phyloP scores from a whole-genome alignment of 768 basidiomycete genomes.

The Suillus spraguei region DNA sequence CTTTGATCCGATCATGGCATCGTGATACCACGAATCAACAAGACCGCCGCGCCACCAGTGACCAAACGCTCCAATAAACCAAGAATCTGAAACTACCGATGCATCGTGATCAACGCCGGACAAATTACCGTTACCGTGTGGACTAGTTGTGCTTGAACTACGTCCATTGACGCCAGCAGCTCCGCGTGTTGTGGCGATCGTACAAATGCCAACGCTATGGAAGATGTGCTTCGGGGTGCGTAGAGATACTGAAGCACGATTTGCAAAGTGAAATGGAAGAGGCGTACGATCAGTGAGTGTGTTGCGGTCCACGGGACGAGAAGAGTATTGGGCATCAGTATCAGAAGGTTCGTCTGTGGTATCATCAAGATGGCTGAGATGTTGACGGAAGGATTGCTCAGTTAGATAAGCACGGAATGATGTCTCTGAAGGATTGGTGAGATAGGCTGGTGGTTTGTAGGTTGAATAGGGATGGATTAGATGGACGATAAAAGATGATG shows the following conservation, averaged over 20 bases:
- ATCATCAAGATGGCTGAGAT: constrained; percentile 84
- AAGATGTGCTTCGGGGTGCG: constrained; percentile 91
- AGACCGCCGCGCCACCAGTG: constrained; percentile 88
- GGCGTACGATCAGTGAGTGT: constrained; percentile 29
- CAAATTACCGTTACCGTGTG: constrained; percentile 20
- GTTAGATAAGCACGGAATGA: constrained; percentile 95
- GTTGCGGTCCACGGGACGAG: constrained; percentile 26
- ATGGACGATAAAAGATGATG: constrained; percentile 16
- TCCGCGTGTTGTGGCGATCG: constrained; percentile 59
- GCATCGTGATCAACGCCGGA: constrained; percentile 40
- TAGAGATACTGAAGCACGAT: constrained; percentile 89
- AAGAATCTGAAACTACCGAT: constrained; percentile 69
- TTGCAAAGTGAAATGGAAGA: constrained; percentile 77
- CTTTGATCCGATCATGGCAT: constrained; percentile 61
- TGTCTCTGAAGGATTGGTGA: constrained; percentile 92
- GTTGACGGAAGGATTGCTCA: constrained; percentile 95
- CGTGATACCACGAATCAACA: constrained; percentile 80
- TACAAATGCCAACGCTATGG: constrained; percentile 85
- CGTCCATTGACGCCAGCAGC: constrained; percentile 52
- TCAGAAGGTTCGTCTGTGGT: constrained; percentile 53
- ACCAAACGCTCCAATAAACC: constrained; percentile 92
- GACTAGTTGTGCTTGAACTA: constrained; percentile 38
- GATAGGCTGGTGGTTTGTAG: constrained; percentile 64
- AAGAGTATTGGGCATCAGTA: constrained; percentile 30
- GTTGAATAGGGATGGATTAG: constrained; percentile 14